A percentile compares a stretch with the other conserved stretches of the same genome.
Evolutionary conservation across 2,329 filamentous ascomycete species (phyloP).

Genomic region (Claviceps maximensis): DNA sequence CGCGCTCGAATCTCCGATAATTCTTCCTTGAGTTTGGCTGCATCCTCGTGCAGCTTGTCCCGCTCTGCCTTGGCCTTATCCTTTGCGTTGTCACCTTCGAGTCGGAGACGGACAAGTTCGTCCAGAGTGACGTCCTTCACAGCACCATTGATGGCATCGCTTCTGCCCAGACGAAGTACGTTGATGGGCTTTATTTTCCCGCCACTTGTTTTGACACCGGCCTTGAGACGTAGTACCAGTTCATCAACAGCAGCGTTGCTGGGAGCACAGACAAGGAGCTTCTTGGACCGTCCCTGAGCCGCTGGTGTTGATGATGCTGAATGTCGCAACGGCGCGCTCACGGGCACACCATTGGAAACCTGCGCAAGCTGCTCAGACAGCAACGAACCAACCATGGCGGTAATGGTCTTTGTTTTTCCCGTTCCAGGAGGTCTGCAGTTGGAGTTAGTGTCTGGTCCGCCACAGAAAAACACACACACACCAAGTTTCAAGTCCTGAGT

Average conservation of each 20-base stretch:
- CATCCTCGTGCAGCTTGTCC: slow-evolving; percentile 50
- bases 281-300: slow-evolving; percentile 43
- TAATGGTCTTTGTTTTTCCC: slow-evolving; percentile 96
- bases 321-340: slow-evolving; percentile 19
- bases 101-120: slow-evolving; percentile 67
- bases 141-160: slow-evolving; percentile 79
- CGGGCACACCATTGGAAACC: slow-evolving; percentile 18
- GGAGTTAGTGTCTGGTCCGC: slow-evolving; percentile 16
- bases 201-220: slow-evolving; percentile 64
- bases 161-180: slow-evolving; percentile 78
- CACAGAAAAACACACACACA: neutral
- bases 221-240: slow-evolving; percentile 80
- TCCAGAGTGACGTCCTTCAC: slow-evolving; percentile 90
- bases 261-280: slow-evolving; percentile 90
- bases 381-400: slow-evolving; percentile 86
- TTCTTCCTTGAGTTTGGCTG: slow-evolving; percentile 60
- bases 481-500: no score
- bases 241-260: slow-evolving; percentile 98
- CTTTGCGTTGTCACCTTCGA: slow-evolving; percentile 48
- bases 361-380: slow-evolving; percentile 24
- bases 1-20: slow-evolving; percentile 58
- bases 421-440: slow-evolving; percentile 70
- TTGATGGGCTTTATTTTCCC: slow-evolving; percentile 66
- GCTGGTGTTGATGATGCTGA: slow-evolving; percentile 9
- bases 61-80: slow-evolving; percentile 41